These are phyloP conservation scores for Ustilago hordei DNA, from an alignment of 1,284 basidiomycete species.

Conservation along the genomic window DNA sequence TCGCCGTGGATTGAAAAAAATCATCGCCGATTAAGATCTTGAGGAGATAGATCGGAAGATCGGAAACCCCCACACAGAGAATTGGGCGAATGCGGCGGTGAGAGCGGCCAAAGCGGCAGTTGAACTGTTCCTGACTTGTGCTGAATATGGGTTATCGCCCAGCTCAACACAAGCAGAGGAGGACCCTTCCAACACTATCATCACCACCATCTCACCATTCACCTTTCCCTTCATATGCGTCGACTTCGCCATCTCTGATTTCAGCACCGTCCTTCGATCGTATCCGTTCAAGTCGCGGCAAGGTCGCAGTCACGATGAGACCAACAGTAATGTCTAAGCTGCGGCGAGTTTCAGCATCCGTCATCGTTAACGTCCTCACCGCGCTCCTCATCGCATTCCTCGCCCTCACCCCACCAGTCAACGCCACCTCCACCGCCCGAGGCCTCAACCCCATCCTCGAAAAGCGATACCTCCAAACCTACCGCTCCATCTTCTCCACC, in stretches of 20 bases:
- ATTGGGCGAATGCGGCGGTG: neutral
- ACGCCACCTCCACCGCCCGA: conserved; percentile 18
- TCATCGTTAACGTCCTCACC: neutral
- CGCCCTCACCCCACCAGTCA: neutral
- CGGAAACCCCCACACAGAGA: conserved; percentile 18
- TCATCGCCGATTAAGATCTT: conserved; percentile 30
- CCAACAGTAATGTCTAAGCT: neutral
- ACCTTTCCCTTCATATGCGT: neutral
- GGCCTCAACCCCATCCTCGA: conserved; percentile 27
- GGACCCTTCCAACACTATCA: neutral
- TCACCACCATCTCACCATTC: neutral
- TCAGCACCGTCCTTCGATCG: neutral
- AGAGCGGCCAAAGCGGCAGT: conserved; percentile 2
- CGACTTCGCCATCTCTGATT: neutral
- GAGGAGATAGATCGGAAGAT: neutral
- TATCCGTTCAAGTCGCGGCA: neutral
- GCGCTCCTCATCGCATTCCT: neutral
- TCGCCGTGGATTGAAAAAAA: conserved; percentile 13
- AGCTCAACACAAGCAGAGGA: conserved; percentile 4
- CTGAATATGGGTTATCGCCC: neutral
- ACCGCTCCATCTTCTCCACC: conserved; percentile 28
- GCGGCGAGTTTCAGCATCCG: neutral
- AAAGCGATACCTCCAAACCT: conserved; percentile 25
- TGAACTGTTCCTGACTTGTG: conserved; percentile 24
- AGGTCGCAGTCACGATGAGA: neutral